Evolutionary conservation across 768 basidiomycete species (phyloP).

Genomic region (Podaxis sp.): DNA sequence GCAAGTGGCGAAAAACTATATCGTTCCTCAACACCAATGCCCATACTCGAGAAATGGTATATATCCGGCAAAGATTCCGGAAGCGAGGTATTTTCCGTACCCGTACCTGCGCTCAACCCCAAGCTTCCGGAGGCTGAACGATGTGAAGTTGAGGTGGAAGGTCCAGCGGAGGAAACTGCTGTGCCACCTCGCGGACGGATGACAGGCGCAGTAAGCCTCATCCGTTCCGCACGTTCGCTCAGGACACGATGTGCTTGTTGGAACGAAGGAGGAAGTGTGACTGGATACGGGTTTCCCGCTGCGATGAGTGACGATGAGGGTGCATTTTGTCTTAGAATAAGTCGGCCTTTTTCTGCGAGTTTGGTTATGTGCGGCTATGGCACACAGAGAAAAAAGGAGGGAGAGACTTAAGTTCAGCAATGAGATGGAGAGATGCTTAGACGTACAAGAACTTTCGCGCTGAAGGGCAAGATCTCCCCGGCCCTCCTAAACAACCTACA

Average conservation of each 20-base stretch:
- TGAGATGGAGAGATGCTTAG: slow-evolving; percentile 3
- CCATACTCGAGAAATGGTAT: slow-evolving; percentile 42
- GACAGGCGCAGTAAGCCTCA: slow-evolving; percentile 17
- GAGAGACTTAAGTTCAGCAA: background rate
- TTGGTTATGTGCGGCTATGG: slow-evolving; percentile 55
- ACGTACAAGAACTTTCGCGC: slow-evolving; percentile 57
- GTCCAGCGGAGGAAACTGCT: background rate
- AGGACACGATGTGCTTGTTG: slow-evolving; percentile 32
- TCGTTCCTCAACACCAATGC: slow-evolving; percentile 39
- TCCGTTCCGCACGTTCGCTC: slow-evolving; percentile 30
- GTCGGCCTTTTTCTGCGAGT: slow-evolving; percentile 46
- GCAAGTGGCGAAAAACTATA: slow-evolving; percentile 31
- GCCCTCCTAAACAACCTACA: slow-evolving; percentile 57
- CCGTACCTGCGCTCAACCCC: background rate
- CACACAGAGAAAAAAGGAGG: background rate
- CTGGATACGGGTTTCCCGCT: slow-evolving; percentile 19
- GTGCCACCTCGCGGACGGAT: background rate
- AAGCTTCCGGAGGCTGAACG: slow-evolving; percentile 6
- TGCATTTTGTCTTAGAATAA: slow-evolving; percentile 9
- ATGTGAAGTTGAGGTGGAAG: background rate
- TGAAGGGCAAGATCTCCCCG: slow-evolving; percentile 56
- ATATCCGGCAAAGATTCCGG: slow-evolving; percentile 42
- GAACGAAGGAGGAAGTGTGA: slow-evolving; percentile 34
- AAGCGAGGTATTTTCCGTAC: background rate
- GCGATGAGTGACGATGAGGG: slow-evolving; percentile 5